phyloP scores from a whole-genome alignment of 257 asterid genomes.

The Eustoma russellianum region DNA sequence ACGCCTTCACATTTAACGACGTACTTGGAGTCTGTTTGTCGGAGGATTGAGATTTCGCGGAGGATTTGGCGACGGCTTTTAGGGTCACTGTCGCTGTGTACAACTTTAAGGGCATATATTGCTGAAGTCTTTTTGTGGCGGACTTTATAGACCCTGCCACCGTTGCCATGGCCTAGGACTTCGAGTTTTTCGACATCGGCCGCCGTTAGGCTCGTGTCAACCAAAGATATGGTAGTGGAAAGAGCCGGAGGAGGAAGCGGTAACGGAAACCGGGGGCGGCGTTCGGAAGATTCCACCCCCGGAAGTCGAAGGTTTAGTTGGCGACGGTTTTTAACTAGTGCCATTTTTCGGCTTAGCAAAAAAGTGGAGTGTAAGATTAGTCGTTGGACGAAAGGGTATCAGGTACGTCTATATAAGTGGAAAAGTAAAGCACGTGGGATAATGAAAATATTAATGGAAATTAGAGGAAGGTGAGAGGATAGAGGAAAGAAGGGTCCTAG shows the following conservation, averaged over 20 bases:
- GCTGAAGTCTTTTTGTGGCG: conserved; percentile 52
- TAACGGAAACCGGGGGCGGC: conserved; percentile 64
- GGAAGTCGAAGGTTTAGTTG: conserved; percentile 79
- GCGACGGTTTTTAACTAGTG: conserved; percentile 71
- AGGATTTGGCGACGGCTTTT: conserved; percentile 68
- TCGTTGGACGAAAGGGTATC: neutral
- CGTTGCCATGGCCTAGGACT: conserved; percentile 82
- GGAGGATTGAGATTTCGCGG: conserved; percentile 75
- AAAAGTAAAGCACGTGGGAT: conserved; percentile 37
- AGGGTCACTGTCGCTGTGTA: conserved; percentile 72
- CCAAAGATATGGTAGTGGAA: conserved; percentile 1
- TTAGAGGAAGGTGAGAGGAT: conserved; percentile 19
- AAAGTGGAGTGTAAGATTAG: conserved; percentile 8
- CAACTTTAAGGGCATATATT: conserved; percentile 63
- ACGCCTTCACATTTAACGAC: conserved; percentile 73
- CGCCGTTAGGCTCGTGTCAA: conserved; percentile 20
- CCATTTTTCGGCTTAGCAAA: conserved; percentile 31
- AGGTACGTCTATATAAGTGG: conserved; percentile 20
- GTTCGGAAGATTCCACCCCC: conserved; percentile 50
- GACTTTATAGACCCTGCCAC: conserved; percentile 86
- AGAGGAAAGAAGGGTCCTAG: conserved; percentile 10
- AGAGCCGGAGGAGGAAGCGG: conserved; percentile 38
- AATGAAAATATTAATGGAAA: no score
- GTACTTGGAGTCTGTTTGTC: conserved; percentile 69
- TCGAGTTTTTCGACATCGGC: conserved; percentile 68